Conservation (phyloP, 495 filamentous ascomycete species). For the Hypomontagnella monticulosa region DNA sequence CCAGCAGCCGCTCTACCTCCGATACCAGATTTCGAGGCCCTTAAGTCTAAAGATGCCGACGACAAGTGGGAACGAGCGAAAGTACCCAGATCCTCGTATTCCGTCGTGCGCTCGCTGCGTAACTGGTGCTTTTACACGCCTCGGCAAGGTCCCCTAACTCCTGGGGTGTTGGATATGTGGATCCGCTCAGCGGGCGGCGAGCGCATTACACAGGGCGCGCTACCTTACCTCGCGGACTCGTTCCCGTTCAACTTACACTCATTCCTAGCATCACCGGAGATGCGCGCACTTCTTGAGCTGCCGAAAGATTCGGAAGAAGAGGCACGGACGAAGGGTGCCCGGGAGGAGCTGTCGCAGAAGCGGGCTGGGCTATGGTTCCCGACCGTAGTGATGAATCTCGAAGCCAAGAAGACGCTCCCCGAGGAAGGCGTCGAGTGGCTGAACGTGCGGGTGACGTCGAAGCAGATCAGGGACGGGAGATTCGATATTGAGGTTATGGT, state of each 20-base stretch:
- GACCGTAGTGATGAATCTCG: constrained; percentile 74
- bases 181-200: constrained; percentile 61
- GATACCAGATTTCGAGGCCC: constrained; percentile 51
- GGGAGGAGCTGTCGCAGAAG: neutral
- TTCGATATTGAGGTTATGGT: constrained; percentile 72
- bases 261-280: constrained; percentile 23
- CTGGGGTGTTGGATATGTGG: constrained; percentile 71
- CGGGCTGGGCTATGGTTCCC: constrained; percentile 73
- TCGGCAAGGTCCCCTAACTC: constrained; percentile 52
- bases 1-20: constrained; percentile 56
- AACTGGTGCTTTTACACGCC: constrained; percentile 68
- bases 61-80: constrained; percentile 52
- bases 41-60: constrained; percentile 53
- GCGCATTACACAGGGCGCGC: constrained; percentile 62
- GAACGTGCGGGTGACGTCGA: constrained; percentile 65
- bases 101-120: constrained; percentile 62
- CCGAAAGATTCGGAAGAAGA: neutral
- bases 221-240: constrained; percentile 69
- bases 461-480: constrained; percentile 68
- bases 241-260: constrained; percentile 49
- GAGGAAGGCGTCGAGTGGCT: constrained; percentile 71
- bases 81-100: constrained; percentile 50
- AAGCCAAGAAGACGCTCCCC: constrained; percentile 71
- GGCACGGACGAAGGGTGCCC: neutral
- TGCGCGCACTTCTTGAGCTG: constrained; percentile 8